These are phyloP conservation scores for Alternaria brassicae DNA, from an alignment of 2,329 filamentous ascomycete species.

Conservation along the genomic window DNA sequence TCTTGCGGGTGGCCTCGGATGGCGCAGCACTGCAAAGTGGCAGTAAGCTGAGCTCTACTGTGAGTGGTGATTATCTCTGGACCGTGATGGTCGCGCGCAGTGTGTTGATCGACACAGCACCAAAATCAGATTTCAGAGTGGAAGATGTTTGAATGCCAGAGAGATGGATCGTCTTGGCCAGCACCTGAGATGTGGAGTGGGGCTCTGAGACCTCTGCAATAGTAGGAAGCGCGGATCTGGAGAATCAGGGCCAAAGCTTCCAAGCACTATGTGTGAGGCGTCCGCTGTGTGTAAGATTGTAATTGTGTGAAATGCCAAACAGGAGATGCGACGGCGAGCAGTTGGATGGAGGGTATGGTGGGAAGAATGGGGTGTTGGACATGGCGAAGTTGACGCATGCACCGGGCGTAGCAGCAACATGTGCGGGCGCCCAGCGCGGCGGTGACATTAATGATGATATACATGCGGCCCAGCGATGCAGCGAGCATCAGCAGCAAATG, in stretches of 20 bases:
- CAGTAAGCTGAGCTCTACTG: slow-evolving; percentile 44
- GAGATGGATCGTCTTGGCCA: slow-evolving; percentile 29
- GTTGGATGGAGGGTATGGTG: slow-evolving; percentile 15
- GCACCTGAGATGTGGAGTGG: slow-evolving; percentile 33
- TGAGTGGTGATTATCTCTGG: slow-evolving; percentile 25
- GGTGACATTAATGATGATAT: slow-evolving; percentile 35
- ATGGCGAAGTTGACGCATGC: slow-evolving; percentile 10
- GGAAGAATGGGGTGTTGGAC: slow-evolving; percentile 12
- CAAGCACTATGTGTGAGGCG: slow-evolving; percentile 46
- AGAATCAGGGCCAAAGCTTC: slow-evolving; percentile 45
- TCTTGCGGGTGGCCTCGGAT: slow-evolving; percentile 37
- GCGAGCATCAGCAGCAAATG: slow-evolving; percentile 36
- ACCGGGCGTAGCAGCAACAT: slow-evolving; percentile 16
- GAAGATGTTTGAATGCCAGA: slow-evolving; percentile 29
- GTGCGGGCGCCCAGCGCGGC: slow-evolving; percentile 32
- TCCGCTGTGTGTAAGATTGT: slow-evolving; percentile 22
- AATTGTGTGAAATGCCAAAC: slow-evolving; percentile 35
- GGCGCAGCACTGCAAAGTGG: slow-evolving; percentile 36
- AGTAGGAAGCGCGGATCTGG: slow-evolving; percentile 40
- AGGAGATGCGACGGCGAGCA: slow-evolving; percentile 15
- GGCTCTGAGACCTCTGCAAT: slow-evolving; percentile 42
- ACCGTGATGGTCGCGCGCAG: slow-evolving; percentile 28
- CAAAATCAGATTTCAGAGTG: slow-evolving; percentile 34
- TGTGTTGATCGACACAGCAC: slow-evolving; percentile 28
- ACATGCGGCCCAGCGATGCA: slow-evolving; percentile 29